Conservation (phyloP, 2,329 filamentous ascomycete genomes). For the Alternaria viburni region DNA sequence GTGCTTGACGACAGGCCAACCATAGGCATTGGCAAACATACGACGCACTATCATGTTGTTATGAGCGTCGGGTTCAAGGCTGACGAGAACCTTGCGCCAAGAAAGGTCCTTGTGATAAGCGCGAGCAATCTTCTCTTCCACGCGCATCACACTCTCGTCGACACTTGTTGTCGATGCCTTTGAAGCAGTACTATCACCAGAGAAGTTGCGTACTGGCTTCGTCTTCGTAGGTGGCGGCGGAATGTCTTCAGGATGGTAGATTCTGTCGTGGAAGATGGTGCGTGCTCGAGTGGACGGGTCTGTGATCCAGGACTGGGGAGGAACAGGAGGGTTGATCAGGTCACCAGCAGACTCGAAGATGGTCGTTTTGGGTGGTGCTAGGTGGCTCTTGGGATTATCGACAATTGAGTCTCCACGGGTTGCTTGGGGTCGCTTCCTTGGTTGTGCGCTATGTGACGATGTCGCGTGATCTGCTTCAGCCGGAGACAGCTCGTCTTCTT, state of each 20-base stretch:
- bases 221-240: constrained; percentile 71
- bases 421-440: constrained; percentile 50
- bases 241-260: constrained; percentile 94
- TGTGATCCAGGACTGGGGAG: constrained; percentile 79
- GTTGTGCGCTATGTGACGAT: constrained; percentile 16
- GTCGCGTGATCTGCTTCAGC: constrained; percentile 14
- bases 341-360: constrained; percentile 96
- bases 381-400: constrained; percentile 56
- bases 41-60: constrained; percentile 98
- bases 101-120: constrained; percentile 91
- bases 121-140: constrained; percentile 96
- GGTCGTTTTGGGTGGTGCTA: constrained; percentile 84
- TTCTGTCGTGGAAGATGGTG: constrained; percentile 94
- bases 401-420: constrained; percentile 59
- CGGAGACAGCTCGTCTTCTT: constrained; percentile 18
- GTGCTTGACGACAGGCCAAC: constrained; percentile 96
- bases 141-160: constrained; percentile 73
- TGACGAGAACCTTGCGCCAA: constrained; percentile 96
- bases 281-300: constrained; percentile 81
- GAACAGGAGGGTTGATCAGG: constrained; percentile 86
- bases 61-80: constrained; percentile 94
- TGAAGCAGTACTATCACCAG: constrained; percentile 41
- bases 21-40: constrained; percentile 96
- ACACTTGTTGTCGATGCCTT: constrained; percentile 35
- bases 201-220: constrained; percentile 47